These are phyloP conservation scores for Achaetomiella virescens DNA, from an alignment of 495 filamentous ascomycete species.

Conservation along the genomic window DNA sequence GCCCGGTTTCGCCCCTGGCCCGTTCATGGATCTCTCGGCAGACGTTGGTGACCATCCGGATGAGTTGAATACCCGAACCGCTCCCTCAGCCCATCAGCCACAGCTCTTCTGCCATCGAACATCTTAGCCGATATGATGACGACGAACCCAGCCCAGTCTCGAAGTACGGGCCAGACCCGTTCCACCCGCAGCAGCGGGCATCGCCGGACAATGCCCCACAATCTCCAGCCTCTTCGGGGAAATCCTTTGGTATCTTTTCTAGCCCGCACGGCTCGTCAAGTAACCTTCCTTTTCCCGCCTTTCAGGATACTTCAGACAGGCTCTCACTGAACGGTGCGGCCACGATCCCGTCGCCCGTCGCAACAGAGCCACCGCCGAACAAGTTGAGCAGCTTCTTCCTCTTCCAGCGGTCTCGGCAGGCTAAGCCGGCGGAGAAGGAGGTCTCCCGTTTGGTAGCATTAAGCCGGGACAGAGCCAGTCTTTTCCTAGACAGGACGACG, in stretches of 20 bases:
- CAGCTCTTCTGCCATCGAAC: constrained; percentile 70
- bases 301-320: constrained; percentile 35
- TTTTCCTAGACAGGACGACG: constrained; percentile 55
- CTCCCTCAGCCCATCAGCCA: constrained; percentile 78
- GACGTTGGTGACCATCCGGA: constrained; percentile 34
- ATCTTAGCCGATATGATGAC: constrained; percentile 66
- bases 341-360: constrained; percentile 15
- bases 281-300: constrained; percentile 48
- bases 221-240: constrained; percentile 65
- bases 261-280: constrained; percentile 59
- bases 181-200: constrained; percentile 29
- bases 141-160: constrained; percentile 53
- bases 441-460: constrained; percentile 63
- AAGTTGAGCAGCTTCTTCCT: constrained; percentile 48
- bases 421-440: constrained; percentile 65
- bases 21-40: constrained; percentile 44
- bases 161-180: constrained; percentile 31
- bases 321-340: constrained; percentile 26
- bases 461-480: constrained; percentile 77
- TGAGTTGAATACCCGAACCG: constrained; percentile 42
- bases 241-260: constrained; percentile 57
- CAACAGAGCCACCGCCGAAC: constrained; percentile 22
- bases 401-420: constrained; percentile 60
- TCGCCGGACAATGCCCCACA: constrained; percentile 49
- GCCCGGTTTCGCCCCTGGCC: constrained; percentile 45